These are phyloP conservation scores for Penicillium sp. DNA, from an alignment of 2,329 filamentous ascomycete species.

Conservation along the genomic window DNA sequence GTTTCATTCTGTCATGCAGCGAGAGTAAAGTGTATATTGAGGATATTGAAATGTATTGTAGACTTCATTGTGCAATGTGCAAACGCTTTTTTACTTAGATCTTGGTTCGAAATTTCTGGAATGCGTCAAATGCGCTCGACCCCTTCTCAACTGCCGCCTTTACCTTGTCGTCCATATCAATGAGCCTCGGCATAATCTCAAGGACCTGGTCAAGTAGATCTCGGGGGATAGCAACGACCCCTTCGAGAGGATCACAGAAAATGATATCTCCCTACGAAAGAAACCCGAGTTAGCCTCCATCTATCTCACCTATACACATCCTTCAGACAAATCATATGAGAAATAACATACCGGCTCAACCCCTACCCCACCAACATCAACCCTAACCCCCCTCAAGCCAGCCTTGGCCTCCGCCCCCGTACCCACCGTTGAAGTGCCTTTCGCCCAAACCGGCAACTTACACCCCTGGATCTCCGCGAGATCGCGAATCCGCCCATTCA, in stretches of 20 bases:
- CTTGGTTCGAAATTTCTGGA: conserved; percentile 59
- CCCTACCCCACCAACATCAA: conserved; percentile 47
- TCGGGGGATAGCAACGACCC: conserved; percentile 70
- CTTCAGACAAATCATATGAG: conserved; percentile 8
- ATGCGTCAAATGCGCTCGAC: conserved; percentile 68
- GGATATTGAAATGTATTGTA: conserved; percentile 18
- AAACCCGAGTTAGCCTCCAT: neutral
- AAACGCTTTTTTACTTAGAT: neutral
- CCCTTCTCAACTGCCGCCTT: conserved; percentile 68
- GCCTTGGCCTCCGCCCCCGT: conserved; percentile 51
- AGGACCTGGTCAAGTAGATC: conserved; percentile 65
- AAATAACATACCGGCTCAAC: conserved; percentile 45
- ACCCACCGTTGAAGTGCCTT: conserved; percentile 50
- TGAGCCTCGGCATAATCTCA: conserved; percentile 61
- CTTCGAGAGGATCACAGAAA: conserved; percentile 72
- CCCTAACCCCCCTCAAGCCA: conserved; percentile 45
- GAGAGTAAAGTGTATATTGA: conserved; percentile 22
- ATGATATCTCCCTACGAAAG: conserved; percentile 64
- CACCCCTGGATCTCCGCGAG: conserved; percentile 62
- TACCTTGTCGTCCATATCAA: conserved; percentile 63
- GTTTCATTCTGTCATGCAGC: conserved; percentile 23
- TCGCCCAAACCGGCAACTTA: conserved; percentile 59
- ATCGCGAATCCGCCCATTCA: conserved; percentile 72
- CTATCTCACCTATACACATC: too few species aligned
- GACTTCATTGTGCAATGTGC: conserved; percentile 13